Evolutionary conservation across 2,329 filamentous ascomycete species (phyloP).

Genomic region (Lecanicillium sp.): DNA sequence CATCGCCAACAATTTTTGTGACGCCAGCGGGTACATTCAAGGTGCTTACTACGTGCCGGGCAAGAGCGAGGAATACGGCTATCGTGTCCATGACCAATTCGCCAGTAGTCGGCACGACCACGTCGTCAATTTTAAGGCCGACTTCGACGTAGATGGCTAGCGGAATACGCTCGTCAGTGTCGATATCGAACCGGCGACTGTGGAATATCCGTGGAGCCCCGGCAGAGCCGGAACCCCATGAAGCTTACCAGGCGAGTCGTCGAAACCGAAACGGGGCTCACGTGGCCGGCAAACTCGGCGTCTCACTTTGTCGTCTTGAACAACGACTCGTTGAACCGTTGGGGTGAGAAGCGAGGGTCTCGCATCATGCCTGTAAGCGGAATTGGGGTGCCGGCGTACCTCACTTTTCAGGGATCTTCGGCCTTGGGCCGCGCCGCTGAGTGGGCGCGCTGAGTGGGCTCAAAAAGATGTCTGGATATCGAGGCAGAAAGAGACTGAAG

Average conservation of each 20-base stretch:
- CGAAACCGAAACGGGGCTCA: conserved; percentile 39
- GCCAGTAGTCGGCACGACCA: conserved; percentile 50
- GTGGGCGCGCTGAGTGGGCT: conserved; percentile 27
- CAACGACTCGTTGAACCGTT: conserved; percentile 39
- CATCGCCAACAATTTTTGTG: too few relatives aligned
- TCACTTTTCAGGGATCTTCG: conserved; percentile 2
- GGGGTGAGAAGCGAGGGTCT: conserved; percentile 48
- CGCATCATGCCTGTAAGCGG: conserved; percentile 26
- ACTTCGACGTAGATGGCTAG: conserved; percentile 45
- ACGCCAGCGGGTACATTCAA: conserved; percentile 51
- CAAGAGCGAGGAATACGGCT: conserved; percentile 42
- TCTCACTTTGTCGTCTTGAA: conserved; percentile 48
- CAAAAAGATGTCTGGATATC: conserved; percentile 8
- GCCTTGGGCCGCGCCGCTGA: conserved; percentile 28
- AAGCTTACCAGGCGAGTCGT: conserved; percentile 37
- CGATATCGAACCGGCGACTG: conserved; percentile 26
- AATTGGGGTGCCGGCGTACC: conserved; percentile 1
- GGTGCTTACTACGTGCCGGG: conserved; percentile 40
- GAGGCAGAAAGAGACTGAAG: conserved; percentile 3
- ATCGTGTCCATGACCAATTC: conserved; percentile 41
- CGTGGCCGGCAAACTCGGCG: conserved; percentile 42
- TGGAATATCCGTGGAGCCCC: conserved; percentile 43
- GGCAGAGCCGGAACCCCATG: conserved; percentile 45
- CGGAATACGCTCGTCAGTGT: conserved; percentile 38
- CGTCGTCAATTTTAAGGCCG: conserved; percentile 49